Conservation (phyloP, 352 stramenopile species). For the Pythium biforme region DNA sequence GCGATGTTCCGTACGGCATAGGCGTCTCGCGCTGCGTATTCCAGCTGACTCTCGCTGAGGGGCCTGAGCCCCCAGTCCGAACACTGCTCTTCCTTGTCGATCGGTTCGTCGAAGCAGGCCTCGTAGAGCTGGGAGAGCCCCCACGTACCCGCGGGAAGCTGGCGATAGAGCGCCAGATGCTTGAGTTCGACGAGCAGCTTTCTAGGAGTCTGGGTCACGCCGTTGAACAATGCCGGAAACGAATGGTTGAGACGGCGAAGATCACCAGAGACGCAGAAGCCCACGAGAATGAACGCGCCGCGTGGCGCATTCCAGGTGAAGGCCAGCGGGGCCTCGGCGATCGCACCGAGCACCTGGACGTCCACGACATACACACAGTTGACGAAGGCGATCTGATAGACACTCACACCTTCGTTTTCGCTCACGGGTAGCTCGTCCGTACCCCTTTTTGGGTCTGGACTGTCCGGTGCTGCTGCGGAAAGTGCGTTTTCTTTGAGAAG, state of each 20-base stretch:
- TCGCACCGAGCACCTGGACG: conserved; percentile 43
- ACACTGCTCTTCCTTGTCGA: conserved; percentile 67
- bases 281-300: conserved; percentile 40
- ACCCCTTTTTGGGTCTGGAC: neutral
- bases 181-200: conserved; percentile 51
- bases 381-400: conserved; percentile 51
- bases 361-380: conserved; percentile 56
- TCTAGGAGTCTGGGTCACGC: neutral
- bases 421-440: conserved; percentile 12
- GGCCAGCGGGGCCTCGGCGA: conserved; percentile 35
- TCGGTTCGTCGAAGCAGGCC: conserved; percentile 34
- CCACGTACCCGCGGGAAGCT: conserved; percentile 48
- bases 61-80: conserved; percentile 55
- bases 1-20: conserved; percentile 46
- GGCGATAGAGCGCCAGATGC: conserved; percentile 45
- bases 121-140: conserved; percentile 49
- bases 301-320: conserved; percentile 37
- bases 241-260: conserved; percentile 46
- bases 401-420: conserved; percentile 37
- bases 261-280: conserved; percentile 58
- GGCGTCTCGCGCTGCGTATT: conserved; percentile 59
- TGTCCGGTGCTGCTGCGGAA: too few species aligned
- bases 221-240: conserved; percentile 38
- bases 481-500: conserved; percentile 21
- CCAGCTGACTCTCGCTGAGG: conserved; percentile 38